Percentiles rank a stretch among this genome's conserved stretches.
These are phyloP conservation scores for Penicillium psychrofluorescens DNA, from an alignment of 495 filamentous ascomycete species.

Conservation along the genomic window DNA sequence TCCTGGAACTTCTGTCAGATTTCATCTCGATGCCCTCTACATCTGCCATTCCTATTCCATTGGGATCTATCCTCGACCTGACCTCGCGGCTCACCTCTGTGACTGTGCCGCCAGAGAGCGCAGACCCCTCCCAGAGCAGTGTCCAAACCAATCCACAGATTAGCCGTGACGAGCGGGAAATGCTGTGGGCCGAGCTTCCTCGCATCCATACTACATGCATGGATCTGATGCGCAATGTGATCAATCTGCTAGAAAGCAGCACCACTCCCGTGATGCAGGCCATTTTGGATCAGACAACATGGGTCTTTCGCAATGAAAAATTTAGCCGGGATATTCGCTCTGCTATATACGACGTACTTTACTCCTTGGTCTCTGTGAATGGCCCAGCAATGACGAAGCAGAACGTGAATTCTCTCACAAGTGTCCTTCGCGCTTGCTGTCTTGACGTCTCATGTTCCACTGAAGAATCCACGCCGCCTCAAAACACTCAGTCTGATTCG, in stretches of 20 bases:
- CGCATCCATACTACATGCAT: conserved; percentile 64
- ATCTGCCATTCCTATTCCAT: conserved; percentile 50
- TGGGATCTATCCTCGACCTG: conserved; percentile 59
- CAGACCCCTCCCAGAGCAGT: conserved; percentile 21
- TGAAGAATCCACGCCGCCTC: conserved; percentile 22
- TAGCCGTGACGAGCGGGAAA: conserved; percentile 68
- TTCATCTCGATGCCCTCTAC: conserved; percentile 55
- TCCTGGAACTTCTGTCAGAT: conserved; percentile 48
- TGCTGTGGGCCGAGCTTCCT: conserved; percentile 62
- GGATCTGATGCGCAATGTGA: conserved; percentile 45
- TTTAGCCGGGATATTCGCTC: conserved; percentile 49
- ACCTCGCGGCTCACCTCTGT: conserved; percentile 61
- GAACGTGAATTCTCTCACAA: conserved; percentile 47
- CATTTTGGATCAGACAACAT: conserved; percentile 59
- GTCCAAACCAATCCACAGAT: conserved; percentile 58
- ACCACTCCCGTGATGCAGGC: conserved; percentile 48
- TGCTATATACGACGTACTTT: conserved; percentile 50
- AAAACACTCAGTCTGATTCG: conserved; percentile 18
- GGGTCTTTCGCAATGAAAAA: conserved; percentile 59
- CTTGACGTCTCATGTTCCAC: conserved; percentile 50
- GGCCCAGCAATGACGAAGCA: conserved; percentile 59
- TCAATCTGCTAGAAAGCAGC: conserved; percentile 45
- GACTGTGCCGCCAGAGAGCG: conserved; percentile 42
- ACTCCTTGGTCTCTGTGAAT: conserved; percentile 47
- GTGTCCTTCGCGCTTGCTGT: conserved; percentile 55